Evolutionary conservation across 2,329 filamentous ascomycete species (phyloP).

Genomic region (Botrytis cinerea): DNA sequence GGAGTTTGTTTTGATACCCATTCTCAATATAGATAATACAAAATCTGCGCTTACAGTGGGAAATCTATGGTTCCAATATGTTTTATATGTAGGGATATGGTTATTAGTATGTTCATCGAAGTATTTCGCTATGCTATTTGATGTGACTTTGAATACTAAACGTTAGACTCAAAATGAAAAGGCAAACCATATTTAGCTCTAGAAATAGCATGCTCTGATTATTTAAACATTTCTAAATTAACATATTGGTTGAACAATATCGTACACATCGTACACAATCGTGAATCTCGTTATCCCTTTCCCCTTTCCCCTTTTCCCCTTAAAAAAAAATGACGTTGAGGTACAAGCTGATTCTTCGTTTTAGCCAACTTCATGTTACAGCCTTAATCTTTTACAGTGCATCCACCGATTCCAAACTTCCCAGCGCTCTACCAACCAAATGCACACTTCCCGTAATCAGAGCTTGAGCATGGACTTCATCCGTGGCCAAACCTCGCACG

Average conservation of each 20-base stretch:
- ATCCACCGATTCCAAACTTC: conserved; percentile 60
- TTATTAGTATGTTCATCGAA: neutral
- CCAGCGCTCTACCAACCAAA: conserved; percentile 68
- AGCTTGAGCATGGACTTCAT: conserved; percentile 34
- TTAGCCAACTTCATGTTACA: neutral
- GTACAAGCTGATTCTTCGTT: too few relatives aligned
- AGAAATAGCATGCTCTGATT: neutral
- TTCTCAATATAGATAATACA: neutral
- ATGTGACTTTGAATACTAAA: neutral
- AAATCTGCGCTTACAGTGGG: neutral
- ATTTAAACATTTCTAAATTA: neutral
- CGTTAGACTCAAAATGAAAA: neutral
- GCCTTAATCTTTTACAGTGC: conserved; percentile 25
- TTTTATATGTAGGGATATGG: neutral
- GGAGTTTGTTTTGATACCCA: conserved; percentile 15
- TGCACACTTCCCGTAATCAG: conserved; percentile 65
- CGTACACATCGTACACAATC: neutral
- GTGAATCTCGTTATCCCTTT: neutral
- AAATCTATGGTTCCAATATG: neutral
- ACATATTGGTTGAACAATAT: conserved; percentile 9
- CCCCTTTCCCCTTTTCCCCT: neutral
- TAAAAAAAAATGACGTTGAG: neutral
- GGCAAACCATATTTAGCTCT: neutral
- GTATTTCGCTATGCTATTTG: neutral
- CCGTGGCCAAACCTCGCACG: conserved; percentile 44